phyloP scores from a whole-genome alignment of 768 basidiomycete species.

The Candolleomyces aberdarensis region DNA sequence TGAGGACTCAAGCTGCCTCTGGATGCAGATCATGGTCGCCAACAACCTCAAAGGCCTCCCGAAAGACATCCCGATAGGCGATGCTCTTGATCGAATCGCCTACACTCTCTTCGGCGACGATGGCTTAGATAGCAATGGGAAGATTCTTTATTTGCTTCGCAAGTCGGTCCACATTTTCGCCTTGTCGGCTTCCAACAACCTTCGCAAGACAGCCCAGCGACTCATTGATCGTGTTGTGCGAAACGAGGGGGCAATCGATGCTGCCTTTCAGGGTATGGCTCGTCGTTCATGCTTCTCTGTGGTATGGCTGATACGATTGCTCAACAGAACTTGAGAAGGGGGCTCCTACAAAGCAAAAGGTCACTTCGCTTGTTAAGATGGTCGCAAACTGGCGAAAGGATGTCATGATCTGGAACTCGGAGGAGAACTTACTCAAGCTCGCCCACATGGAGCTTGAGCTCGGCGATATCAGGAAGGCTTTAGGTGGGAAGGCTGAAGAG shows the following conservation, averaged over 20 bases:
- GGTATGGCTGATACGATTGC: background rate
- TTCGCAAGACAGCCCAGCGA: background rate
- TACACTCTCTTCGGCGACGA: background rate
- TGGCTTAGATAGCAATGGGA: background rate
- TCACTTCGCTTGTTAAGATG: background rate
- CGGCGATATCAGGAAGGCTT: background rate
- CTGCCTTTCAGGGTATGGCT: background rate
- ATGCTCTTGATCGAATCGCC: background rate
- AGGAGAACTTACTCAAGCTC: background rate
- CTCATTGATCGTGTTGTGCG: background rate
- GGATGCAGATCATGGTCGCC: constrained; percentile 4
- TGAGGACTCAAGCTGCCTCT: constrained; percentile 10
- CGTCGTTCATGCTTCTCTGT: background rate
- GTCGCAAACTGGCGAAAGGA: background rate
- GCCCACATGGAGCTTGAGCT: background rate
- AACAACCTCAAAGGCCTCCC: background rate
- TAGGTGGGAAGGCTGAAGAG: background rate
- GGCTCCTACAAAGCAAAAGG: background rate
- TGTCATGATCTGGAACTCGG: background rate
- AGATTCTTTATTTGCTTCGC: background rate
- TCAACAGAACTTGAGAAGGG: background rate
- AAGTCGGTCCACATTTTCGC: background rate
- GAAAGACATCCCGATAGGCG: background rate
- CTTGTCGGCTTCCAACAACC: background rate
- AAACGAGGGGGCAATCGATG: background rate